phyloP scores from a whole-genome alignment of 768 basidiomycete genomes.

The Chiua virens region DNA sequence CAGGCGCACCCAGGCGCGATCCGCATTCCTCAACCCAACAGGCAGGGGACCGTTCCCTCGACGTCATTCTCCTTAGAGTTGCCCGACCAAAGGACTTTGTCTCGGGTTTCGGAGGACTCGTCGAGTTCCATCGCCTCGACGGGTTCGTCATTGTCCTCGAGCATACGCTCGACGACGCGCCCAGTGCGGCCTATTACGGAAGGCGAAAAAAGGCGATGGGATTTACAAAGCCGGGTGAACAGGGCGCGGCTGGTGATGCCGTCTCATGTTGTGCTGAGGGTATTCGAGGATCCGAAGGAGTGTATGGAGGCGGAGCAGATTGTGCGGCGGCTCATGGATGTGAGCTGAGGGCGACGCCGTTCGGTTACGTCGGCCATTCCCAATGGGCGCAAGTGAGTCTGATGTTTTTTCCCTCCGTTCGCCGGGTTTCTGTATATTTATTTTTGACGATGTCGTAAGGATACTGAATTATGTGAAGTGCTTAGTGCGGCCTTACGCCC shows the following conservation, averaged over 20 bases:
- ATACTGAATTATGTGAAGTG: too few species aligned
- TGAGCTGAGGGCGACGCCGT: background rate
- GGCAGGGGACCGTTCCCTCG: conserved; percentile 13
- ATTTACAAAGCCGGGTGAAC: conserved; percentile 65
- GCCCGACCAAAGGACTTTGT: conserved; percentile 8
- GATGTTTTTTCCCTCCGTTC: too few species aligned
- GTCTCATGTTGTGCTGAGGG: conserved; percentile 51
- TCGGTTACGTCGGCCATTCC: too few species aligned
- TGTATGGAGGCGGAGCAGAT: conserved; percentile 61
- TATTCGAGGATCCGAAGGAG: conserved; percentile 69
- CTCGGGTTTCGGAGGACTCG: conserved; percentile 27
- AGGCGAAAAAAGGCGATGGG: conserved; percentile 52
- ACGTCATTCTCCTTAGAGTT: conserved; percentile 11
- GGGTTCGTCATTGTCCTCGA: conserved; percentile 22
- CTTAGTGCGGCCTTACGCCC: too few species aligned
- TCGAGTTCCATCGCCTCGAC: conserved; percentile 20
- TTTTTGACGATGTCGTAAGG: too few species aligned
- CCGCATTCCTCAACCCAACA: conserved; percentile 13
- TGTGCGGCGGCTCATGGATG: conserved; percentile 22
- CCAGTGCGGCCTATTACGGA: conserved; percentile 39
- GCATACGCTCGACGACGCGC: background rate
- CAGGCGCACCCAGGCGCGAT: conserved; percentile 5
- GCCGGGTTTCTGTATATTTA: too few species aligned
- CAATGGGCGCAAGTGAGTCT: too few species aligned
- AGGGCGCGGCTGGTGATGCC: conserved; percentile 62